These are phyloP conservation scores for Murraya paniculata DNA, from an alignment of 345 rosid genomes.

Conservation along the genomic window DNA sequence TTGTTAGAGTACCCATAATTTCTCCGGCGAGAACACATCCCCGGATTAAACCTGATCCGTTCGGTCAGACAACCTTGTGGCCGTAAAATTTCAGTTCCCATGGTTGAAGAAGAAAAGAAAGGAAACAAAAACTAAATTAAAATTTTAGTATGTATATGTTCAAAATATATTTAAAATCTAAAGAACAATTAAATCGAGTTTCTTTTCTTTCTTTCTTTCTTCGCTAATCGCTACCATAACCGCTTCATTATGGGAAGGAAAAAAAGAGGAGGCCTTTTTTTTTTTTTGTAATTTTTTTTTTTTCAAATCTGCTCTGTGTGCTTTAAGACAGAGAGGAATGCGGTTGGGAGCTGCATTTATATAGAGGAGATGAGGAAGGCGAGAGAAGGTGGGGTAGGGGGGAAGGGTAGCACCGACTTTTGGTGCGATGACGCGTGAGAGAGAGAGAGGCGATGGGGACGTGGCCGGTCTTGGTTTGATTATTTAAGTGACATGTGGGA, in stretches of 20 bases:
- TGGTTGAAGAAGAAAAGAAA: conserved; percentile 19
- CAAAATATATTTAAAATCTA: background rate
- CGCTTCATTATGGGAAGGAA: background rate
- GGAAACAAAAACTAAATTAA: background rate
- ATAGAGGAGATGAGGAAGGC: background rate
- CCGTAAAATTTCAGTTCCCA: conserved; percentile 82
- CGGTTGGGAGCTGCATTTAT: rapidly evolving
- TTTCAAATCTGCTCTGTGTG: background rate
- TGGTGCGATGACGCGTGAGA: conserved; percentile 2
- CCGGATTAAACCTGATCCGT: conserved; percentile 45
- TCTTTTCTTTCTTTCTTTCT: conserved; percentile 6
- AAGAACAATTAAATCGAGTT: background rate
- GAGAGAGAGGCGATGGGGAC: background rate
- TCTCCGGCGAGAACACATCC: conserved; percentile 45
- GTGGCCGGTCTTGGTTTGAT: background rate
- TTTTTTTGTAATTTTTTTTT: no score
- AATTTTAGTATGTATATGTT: no score
- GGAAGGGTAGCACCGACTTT: conserved; percentile 2
- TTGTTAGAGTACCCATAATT: conserved; percentile 27
- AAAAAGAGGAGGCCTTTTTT: background rate
- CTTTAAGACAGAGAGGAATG: rapidly evolving
- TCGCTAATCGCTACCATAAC: background rate
- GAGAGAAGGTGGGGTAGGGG: background rate
- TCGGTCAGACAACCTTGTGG: conserved; percentile 66
- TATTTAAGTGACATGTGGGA: no score